Evolutionary conservation across 2,329 filamentous ascomycete genomes (phyloP).

Genomic region (Penicillium crustosum): DNA sequence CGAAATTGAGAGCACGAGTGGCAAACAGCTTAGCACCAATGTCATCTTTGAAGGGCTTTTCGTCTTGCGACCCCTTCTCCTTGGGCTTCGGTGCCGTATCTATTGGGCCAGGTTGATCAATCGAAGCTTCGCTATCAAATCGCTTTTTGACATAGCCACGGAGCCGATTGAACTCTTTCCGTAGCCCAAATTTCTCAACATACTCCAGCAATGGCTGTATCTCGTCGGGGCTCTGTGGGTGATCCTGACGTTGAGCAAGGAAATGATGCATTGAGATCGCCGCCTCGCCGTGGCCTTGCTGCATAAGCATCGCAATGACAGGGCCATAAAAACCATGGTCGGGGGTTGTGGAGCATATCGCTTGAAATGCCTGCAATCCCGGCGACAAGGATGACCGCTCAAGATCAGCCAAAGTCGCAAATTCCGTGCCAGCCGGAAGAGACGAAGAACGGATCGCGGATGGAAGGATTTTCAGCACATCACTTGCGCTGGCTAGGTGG

Average conservation of each 20-base stretch:
- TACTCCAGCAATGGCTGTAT: slow-evolving; percentile 45
- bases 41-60: slow-evolving; percentile 61
- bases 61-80: slow-evolving; percentile 18
- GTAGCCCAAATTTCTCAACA: slow-evolving; percentile 34
- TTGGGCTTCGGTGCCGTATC: not conserved
- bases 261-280: slow-evolving; percentile 51
- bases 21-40: slow-evolving; percentile 82
- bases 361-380: slow-evolving; percentile 40
- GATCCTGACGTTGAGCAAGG: slow-evolving; percentile 43
- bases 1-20: slow-evolving; percentile 68
- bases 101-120: not conserved
- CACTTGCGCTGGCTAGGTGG: slow-evolving; percentile 32
- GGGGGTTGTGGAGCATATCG: slow-evolving; percentile 42
- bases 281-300: slow-evolving; percentile 36
- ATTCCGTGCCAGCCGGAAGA: slow-evolving; percentile 16
- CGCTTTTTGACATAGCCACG: slow-evolving; percentile 20
- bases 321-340: slow-evolving; percentile 46
- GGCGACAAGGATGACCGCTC: slow-evolving; percentile 13
- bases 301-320: slow-evolving; percentile 44
- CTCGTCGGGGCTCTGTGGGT: slow-evolving; percentile 40
- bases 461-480: slow-evolving; percentile 33
- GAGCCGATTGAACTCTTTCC: slow-evolving; percentile 27
- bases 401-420: slow-evolving; percentile 4
- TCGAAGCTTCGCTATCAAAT: slow-evolving; percentile 21
- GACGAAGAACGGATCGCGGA: slow-evolving; percentile 25